phyloP scores from a whole-genome alignment of 352 stramenopile species.

The Pythium dissotocum region DNA sequence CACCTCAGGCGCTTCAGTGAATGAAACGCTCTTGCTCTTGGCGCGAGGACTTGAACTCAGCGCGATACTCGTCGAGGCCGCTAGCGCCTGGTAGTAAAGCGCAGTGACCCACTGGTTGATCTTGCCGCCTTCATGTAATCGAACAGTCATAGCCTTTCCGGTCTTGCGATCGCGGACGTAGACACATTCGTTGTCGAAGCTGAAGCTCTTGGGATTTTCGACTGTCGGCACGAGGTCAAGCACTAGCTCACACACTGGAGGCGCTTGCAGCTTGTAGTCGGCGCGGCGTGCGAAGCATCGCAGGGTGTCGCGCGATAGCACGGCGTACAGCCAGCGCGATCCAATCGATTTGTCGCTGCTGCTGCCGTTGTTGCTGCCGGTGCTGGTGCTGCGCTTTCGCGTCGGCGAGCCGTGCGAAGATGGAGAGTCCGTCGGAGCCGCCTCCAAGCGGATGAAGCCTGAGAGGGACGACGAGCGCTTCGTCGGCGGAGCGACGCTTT shows the following conservation, averaged over 20 bases:
- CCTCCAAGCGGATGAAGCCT: slow-evolving; percentile 33
- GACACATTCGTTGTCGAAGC: slow-evolving; percentile 32
- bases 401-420: slow-evolving; percentile 8
- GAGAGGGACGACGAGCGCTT: slow-evolving; percentile 28
- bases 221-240: slow-evolving; percentile 26
- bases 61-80: slow-evolving; percentile 6
- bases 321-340: slow-evolving; percentile 33
- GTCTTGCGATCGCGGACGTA: slow-evolving; percentile 27
- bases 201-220: slow-evolving; percentile 28
- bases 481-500: slow-evolving; percentile 23
- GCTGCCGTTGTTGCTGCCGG: slow-evolving; percentile 20
- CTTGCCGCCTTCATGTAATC: slow-evolving; percentile 31
- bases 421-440: slow-evolving; percentile 1
- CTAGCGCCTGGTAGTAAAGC: slow-evolving; percentile 31
- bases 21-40: slow-evolving; percentile 33
- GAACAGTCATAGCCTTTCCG: slow-evolving; percentile 25
- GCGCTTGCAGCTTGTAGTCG: slow-evolving; percentile 30
- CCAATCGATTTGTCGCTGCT: slow-evolving; percentile 13
- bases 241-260: slow-evolving; percentile 26
- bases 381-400: slow-evolving; percentile 31
- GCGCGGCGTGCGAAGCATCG: slow-evolving; percentile 29
- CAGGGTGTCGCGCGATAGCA: slow-evolving; percentile 28
- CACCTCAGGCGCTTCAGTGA: slow-evolving; percentile 28
- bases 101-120: slow-evolving; percentile 36
- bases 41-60: slow-evolving; percentile 7